phyloP scores from a whole-genome alignment of 164 flowering plant genomes.

The Piper betle region DNA sequence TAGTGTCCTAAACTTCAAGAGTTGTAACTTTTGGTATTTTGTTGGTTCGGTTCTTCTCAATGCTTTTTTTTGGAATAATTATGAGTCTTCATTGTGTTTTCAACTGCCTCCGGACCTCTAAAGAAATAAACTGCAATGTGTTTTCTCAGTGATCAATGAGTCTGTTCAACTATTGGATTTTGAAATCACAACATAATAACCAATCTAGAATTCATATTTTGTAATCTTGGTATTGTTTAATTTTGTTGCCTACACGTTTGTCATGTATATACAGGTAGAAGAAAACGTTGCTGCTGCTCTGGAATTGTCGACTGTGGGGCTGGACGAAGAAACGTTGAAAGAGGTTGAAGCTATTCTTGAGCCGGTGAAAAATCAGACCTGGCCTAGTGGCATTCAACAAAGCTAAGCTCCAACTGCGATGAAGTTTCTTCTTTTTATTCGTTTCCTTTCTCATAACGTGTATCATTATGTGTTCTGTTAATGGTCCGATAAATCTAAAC shows the following conservation, averaged over 20 bases:
- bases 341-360: slow-evolving; percentile 64
- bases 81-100: too few species aligned
- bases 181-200: too few species aligned
- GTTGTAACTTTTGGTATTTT: too few species aligned
- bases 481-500: background rate
- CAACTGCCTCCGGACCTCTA: too few species aligned
- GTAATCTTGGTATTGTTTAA: too few species aligned
- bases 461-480: background rate
- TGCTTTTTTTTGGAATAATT: too few species aligned
- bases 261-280: slow-evolving; percentile 37
- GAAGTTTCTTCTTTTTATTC: background rate
- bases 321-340: slow-evolving; percentile 37
- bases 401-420: slow-evolving; percentile 13
- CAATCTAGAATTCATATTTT: too few species aligned
- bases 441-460: background rate
- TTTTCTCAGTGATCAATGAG: too few species aligned
- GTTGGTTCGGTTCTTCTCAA: too few species aligned
- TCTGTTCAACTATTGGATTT: too few species aligned
- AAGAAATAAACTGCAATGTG: too few species aligned
- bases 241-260: background rate
- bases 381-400: slow-evolving; percentile 83
- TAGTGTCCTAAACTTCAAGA: too few species aligned
- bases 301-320: slow-evolving; percentile 44
- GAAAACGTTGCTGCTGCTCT: slow-evolving; percentile 72
- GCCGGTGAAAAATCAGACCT: slow-evolving; percentile 90